Percentiles rank a stretch among this genome's conserved stretches.
Conservation (phyloP, 495 filamentous ascomycete species). For the Annulohypoxylon maeteangense region DNA sequence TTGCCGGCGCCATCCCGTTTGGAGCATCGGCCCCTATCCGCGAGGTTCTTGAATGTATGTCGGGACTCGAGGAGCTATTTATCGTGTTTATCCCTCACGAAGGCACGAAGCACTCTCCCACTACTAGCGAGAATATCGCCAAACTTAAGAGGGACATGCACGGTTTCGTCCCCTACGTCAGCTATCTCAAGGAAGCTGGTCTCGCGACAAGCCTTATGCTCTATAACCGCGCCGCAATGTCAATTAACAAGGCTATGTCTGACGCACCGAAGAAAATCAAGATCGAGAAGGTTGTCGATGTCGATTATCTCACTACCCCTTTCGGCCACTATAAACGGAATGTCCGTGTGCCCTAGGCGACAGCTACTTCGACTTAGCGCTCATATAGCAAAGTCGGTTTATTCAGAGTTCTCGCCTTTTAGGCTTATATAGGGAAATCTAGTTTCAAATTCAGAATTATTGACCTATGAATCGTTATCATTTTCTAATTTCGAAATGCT, state of each 20-base stretch:
- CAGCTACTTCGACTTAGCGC: background rate
- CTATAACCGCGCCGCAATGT: slow-evolving; percentile 33
- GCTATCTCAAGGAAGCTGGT: slow-evolving; percentile 28
- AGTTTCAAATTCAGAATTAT: background rate
- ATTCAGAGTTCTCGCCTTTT: background rate
- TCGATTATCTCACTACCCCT: slow-evolving; percentile 21
- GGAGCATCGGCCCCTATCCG: slow-evolving; percentile 32
- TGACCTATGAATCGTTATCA: too few species aligned
- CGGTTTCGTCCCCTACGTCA: slow-evolving; percentile 36
- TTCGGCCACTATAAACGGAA: slow-evolving; percentile 33
- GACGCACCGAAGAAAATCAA: slow-evolving; percentile 12
- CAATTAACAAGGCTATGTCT: slow-evolving; percentile 17
- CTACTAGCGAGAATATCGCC: background rate
- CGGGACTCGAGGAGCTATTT: slow-evolving; percentile 29
- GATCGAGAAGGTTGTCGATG: slow-evolving; percentile 34
- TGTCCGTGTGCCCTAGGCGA: background rate
- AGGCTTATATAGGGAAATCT: background rate
- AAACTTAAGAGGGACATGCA: slow-evolving; percentile 17
- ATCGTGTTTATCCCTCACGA: slow-evolving; percentile 27
- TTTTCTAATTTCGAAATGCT: too few species aligned
- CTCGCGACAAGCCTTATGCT: slow-evolving; percentile 25
- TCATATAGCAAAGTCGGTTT: background rate
- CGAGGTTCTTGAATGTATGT: slow-evolving; percentile 24
- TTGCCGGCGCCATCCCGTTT: slow-evolving; percentile 33
- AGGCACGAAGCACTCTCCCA: background rate